Base-by-base conservation (phyloP, 2,329 filamentous ascomycete species). In the Botrytis sinoallii region DNA sequence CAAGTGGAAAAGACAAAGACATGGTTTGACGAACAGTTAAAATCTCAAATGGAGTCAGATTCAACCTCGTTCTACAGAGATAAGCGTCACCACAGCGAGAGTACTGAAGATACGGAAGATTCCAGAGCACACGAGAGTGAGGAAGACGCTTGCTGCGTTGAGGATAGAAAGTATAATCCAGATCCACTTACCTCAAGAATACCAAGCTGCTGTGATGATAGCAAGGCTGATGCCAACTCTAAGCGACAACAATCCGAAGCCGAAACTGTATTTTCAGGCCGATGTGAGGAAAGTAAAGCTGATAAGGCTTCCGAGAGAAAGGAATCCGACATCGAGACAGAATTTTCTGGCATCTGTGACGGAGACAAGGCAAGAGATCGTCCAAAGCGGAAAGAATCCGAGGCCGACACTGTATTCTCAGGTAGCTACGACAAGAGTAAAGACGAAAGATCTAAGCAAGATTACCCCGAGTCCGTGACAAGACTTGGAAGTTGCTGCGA, bases 161-260 rank as follows among this genome's bases (percentile, higher is more conserved):
- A 22, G 20, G 42, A 46, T 20, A 35, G 32, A 20, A 44, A 72
- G 10, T 8, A 67, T 44, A 48, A 46, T 29, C 5, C 29, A 22
- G 20, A 9, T 42, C 38, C 29, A 25, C 18, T n/a, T 14, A 64
- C 40, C 18, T 60, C 68, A 44, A 72, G 42, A 63, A 29, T 71
- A 22, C 72, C 67, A 44, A 65, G 66, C 20, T 74, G 69, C 40
- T 75, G 74, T 44, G 72, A 52, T 44, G 59, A 72, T 18, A 35
- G n/a, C 25, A 66, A 48, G 2, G 35, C 35, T 20, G 29, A 35
- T 9, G 40, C 9, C 20, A 42, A 14, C 4, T 32, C 14, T 20
- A 42, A 69, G 66, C 66, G 66, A 32, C 48, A 69, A 32, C 10
- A 57, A 18, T 69, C 66, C 7, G 66, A 57, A 69, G 66, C 48